These are phyloP conservation scores for Pythium myriotylum DNA, from an alignment of 352 stramenopile genomes.

Conservation along the genomic window DNA sequence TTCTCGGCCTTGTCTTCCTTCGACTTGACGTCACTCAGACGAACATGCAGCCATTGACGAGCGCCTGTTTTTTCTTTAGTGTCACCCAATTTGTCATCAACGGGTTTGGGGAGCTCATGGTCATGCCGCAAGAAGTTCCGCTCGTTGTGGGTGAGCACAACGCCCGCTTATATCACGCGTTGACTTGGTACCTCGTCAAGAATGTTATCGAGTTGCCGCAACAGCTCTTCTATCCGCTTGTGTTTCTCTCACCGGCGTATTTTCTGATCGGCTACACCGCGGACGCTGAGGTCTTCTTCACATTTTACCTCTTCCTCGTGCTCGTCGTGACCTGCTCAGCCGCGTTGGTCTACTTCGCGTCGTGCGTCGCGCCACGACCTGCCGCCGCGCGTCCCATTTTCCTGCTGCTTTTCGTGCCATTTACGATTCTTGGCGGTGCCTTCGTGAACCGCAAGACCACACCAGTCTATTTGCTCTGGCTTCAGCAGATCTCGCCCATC, in stretches of 20 bases:
- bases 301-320: conserved; percentile 29
- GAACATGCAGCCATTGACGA: conserved; percentile 48
- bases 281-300: conserved; percentile 31
- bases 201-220: conserved; percentile 31
- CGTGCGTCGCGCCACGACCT: not conserved
- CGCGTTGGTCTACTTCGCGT: conserved; percentile 16
- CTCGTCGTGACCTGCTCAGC: conserved; percentile 22
- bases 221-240: conserved; percentile 26
- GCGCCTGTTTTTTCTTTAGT: conserved; percentile 40
- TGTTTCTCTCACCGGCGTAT: conserved; percentile 31
- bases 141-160: conserved; percentile 32
- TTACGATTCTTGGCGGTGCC: conserved; percentile 31
- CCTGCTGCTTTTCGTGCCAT: conserved; percentile 23
- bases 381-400: not conserved
- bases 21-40: conserved; percentile 39
- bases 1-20: conserved; percentile 31
- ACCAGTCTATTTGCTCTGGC: conserved; percentile 33
- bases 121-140: conserved; percentile 26
- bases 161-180: conserved; percentile 20
- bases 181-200: conserved; percentile 34
- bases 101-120: conserved; percentile 26
- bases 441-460: conserved; percentile 33
- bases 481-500: conserved; percentile 36
- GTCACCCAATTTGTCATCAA: conserved; percentile 13
- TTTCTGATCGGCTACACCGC: conserved; percentile 34